Evolutionary conservation across 1,284 basidiomycete species (phyloP).

Genomic region (Ceratobasidium sp.): DNA sequence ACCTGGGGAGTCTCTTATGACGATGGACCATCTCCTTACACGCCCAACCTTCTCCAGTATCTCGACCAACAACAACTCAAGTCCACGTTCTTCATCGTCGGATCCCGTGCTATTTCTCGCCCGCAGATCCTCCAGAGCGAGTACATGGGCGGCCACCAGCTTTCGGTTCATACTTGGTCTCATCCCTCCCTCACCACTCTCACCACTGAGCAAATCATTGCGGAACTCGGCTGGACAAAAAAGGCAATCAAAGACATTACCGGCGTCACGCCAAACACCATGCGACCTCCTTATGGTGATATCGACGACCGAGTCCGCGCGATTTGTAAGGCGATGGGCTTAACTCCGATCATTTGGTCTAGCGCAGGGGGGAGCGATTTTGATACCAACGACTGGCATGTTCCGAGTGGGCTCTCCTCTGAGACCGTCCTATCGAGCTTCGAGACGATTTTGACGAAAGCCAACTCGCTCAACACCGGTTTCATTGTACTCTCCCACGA

Average conservation of each 20-base stretch:
- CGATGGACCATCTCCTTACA: conserved; percentile 58
- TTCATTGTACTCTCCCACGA: conserved; percentile 45
- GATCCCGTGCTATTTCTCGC: conserved; percentile 52
- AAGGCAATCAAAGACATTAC: conserved; percentile 51
- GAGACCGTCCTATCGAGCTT: conserved; percentile 39
- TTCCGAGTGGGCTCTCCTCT: conserved; percentile 37
- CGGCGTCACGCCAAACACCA: conserved; percentile 43
- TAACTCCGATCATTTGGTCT: conserved; percentile 53
- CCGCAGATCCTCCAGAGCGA: conserved; percentile 45
- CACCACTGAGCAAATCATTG: conserved; percentile 60
- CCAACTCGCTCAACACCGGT: conserved; percentile 38
- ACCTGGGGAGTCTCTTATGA: conserved; percentile 49
- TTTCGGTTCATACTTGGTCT: conserved; percentile 56
- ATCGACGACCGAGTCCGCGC: conserved; percentile 58
- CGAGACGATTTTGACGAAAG: conserved; percentile 38
- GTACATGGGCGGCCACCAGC: conserved; percentile 47
- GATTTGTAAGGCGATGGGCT: conserved; percentile 53
- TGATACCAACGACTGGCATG: conserved; percentile 44
- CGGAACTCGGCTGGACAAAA: conserved; percentile 58
- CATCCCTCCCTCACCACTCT: conserved; percentile 45
- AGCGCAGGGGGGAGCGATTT: conserved; percentile 45
- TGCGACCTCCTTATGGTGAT: conserved; percentile 53
- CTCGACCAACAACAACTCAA: conserved; percentile 56
- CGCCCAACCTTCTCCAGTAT: conserved; percentile 57
- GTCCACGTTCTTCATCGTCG: conserved; percentile 65